A percentile compares a stretch with the other conserved stretches of the same genome.
phyloP scores from a whole-genome alignment of 2,329 filamentous ascomycete genomes.

The Dactylellina leptospora region DNA sequence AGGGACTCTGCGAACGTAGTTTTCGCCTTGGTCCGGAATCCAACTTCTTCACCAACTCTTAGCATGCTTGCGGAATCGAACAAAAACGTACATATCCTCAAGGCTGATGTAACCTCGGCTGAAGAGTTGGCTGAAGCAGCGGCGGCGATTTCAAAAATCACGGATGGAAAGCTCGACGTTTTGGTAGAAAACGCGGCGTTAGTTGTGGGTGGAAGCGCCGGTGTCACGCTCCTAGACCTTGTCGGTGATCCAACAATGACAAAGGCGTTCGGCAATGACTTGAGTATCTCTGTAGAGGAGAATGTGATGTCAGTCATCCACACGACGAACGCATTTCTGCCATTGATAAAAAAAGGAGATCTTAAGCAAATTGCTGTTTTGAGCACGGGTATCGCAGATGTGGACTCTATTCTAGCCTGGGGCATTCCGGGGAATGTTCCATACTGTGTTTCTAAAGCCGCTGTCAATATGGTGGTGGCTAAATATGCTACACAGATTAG shows the following conservation, averaged over 20 bases:
- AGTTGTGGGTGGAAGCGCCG: background rate
- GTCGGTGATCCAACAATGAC: slow-evolving; percentile 11
- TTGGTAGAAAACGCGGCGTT: slow-evolving; percentile 61
- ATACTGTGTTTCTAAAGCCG: slow-evolving; percentile 61
- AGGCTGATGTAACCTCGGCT: slow-evolving; percentile 59
- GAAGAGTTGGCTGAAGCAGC: slow-evolving; percentile 60
- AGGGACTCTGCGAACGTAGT: slow-evolving; percentile 59
- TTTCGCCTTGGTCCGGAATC: slow-evolving; percentile 61
- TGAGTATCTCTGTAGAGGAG: slow-evolving; percentile 8
- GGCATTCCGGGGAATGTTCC: slow-evolving; percentile 57
- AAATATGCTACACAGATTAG: slow-evolving; percentile 59
- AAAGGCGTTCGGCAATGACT: slow-evolving; percentile 3
- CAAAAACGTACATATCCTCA: slow-evolving; percentile 60
- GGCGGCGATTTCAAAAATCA: slow-evolving; percentile 58
- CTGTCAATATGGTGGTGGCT: slow-evolving; percentile 61
- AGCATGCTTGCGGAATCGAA: slow-evolving; percentile 57
- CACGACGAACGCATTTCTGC: slow-evolving; percentile 61
- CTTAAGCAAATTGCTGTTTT: slow-evolving; percentile 63
- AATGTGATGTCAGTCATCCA: slow-evolving; percentile 59
- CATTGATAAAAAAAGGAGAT: slow-evolving; percentile 60
- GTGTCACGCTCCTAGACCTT: slow-evolving; percentile 16
- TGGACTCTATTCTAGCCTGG: slow-evolving; percentile 55
- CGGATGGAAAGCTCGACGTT: slow-evolving; percentile 61
- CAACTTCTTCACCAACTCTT: slow-evolving; percentile 55
- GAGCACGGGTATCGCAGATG: slow-evolving; percentile 60